A percentile compares a stretch with the other conserved stretches of the same genome.
These are phyloP conservation scores for Epichloe gansuensis DNA, from an alignment of 2,329 filamentous ascomycete genomes.

Conservation along the genomic window DNA sequence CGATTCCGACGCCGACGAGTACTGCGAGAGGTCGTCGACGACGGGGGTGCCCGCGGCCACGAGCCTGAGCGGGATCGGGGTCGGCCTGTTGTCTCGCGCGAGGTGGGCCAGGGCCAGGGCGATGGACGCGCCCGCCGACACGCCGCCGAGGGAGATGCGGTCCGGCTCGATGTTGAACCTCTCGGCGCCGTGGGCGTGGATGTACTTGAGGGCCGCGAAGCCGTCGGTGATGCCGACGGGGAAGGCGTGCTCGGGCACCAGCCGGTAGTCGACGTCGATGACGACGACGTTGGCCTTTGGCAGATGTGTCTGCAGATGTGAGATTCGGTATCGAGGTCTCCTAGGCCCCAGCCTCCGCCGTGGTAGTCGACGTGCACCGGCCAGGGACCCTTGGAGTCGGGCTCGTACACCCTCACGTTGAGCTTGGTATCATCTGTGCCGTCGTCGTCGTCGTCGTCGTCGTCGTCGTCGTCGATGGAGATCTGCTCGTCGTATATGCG, in stretches of 20 bases:
- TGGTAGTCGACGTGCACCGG: conserved; percentile 38
- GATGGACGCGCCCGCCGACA: conserved; percentile 32
- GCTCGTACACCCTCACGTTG: conserved; percentile 32
- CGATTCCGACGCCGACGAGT: conserved; percentile 22
- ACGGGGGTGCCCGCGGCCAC: conserved; percentile 28
- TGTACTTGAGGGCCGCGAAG: conserved; percentile 31
- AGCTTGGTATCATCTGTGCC: conserved; percentile 13
- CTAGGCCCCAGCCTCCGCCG: conserved; percentile 37
- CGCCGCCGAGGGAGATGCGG: conserved; percentile 31
- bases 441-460: conserved; percentile 18
- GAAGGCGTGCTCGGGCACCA: conserved; percentile 37
- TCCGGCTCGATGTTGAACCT: conserved; percentile 25
- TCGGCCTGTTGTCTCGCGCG: conserved; percentile 22
- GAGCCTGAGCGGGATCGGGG: conserved; percentile 23
- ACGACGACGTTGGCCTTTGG: conserved; percentile 30
- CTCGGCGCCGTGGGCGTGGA: conserved; percentile 21
- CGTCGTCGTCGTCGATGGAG: conserved; percentile 18
- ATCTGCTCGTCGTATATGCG: conserved; percentile 26
- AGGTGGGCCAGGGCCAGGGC: conserved; percentile 26
- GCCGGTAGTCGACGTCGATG: conserved; percentile 39
- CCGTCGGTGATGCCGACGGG: conserved; percentile 37
- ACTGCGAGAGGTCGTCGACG: conserved; percentile 27
- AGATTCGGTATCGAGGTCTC: conserved; percentile 36
- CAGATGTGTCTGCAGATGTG: conserved; percentile 37
- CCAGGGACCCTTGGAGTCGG: conserved; percentile 26